Evolutionary conservation across 2,329 filamentous ascomycete species (phyloP), one percentile per base, ranked within the genome.

Genomic region (Xylariaceae sp.): DNA sequence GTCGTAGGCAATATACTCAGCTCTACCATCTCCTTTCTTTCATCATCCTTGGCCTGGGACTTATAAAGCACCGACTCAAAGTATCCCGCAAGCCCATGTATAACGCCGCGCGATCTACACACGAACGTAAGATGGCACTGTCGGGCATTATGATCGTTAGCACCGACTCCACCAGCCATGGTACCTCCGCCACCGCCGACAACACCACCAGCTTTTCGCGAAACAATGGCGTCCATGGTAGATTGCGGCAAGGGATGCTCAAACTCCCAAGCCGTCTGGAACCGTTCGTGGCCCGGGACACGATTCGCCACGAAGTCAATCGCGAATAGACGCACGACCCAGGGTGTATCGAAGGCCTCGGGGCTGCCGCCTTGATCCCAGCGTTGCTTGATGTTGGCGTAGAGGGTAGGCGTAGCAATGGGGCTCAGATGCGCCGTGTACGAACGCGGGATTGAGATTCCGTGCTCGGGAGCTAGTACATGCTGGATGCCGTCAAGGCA

Each of bases 361-460:
- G 82, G 72, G 56, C 92, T 90, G 3, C 76, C 90, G 3, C 76
- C 78, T 0, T 66, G 59, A 12, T 72, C 68, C 2, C 72, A 69
- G 49, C 91, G 83, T 44, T 80, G 76, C 30, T 83, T 75, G 55
- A 99, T 84, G 65, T 99, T 92, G 26, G 87, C 83, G 70, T 94
- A 83, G 37, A 99, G 80, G 62, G 87, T 88, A 3, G 94, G 94
- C 1, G 91, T 88, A 0, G 91, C 83, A 62, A 99, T 89, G 1
- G 95, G 94, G n/a, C 88, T 91, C 57, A 96, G 75, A 69, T 96
- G 91, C 3, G 94, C 92, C 1, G 91, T 95, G 74, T 99, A 99
- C 32, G 88, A 94, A 60, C 85, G 81, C 1, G 94, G 94, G 60
- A 99, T 97, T 1, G 90, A 96, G 64, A 99, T 92, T 37, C 94